These are phyloP conservation scores for Backusella morwellensis DNA, from an alignment of 192 early-diverging fungal species.

Conservation along the genomic window DNA sequence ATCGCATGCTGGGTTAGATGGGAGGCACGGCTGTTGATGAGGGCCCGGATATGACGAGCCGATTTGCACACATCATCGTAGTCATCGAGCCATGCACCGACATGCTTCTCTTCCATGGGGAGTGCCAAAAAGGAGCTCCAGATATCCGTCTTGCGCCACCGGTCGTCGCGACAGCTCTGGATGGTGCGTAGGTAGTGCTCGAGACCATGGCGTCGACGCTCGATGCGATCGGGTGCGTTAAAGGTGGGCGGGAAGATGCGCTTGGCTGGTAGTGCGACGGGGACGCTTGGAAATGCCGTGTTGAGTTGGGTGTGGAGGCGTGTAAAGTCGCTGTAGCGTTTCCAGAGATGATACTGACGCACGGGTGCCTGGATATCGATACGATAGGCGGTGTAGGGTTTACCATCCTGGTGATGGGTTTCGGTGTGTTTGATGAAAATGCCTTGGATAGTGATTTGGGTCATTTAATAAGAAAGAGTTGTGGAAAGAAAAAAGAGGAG, in stretches of 20 bases:
- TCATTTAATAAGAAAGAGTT: not conserved
- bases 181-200: slow-evolving; percentile 80
- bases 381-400: slow-evolving; percentile 71
- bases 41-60: slow-evolving; percentile 67
- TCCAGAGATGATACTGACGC: slow-evolving; percentile 84
- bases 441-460: slow-evolving; percentile 46
- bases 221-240: slow-evolving; percentile 57
- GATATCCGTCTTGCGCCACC: slow-evolving; percentile 70
- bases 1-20: slow-evolving; percentile 70
- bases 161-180: slow-evolving; percentile 65
- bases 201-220: slow-evolving; percentile 73
- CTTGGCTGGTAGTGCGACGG: slow-evolving; percentile 74
- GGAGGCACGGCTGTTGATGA: slow-evolving; percentile 68
- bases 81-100: slow-evolving; percentile 80
- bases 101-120: slow-evolving; percentile 38
- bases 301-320: slow-evolving; percentile 60
- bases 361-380: slow-evolving; percentile 75
- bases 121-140: slow-evolving; percentile 78
- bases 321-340: slow-evolving; percentile 81
- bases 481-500: not conserved
- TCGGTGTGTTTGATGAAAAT: slow-evolving; percentile 54
- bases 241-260: slow-evolving; percentile 60
- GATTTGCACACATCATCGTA: slow-evolving; percentile 57
- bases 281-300: slow-evolving; percentile 59
- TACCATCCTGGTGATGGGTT: slow-evolving; percentile 47